Evolutionary conservation across 768 basidiomycete genomes (phyloP).

Genomic region (Strobilomyces confusus): DNA sequence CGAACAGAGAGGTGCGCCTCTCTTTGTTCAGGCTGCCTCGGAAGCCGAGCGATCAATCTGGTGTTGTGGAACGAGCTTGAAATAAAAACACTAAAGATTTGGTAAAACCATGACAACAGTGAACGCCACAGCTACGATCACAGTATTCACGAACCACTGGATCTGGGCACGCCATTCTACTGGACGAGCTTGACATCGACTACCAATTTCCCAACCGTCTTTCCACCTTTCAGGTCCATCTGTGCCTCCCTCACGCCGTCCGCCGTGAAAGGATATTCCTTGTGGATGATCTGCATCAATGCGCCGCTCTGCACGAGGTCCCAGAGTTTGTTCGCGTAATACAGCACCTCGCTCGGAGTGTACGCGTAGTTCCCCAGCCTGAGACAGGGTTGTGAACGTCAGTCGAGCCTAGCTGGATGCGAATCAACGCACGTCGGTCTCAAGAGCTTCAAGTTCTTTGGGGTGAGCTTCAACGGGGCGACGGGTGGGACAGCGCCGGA

Average conservation of each 20-base stretch:
- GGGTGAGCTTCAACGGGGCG: constrained; percentile 62
- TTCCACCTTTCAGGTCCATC: constrained; percentile 68
- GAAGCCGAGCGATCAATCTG: too few relatives aligned
- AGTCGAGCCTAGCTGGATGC: too few relatives aligned
- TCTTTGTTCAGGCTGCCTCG: too few relatives aligned
- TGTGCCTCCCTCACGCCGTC: constrained; percentile 80
- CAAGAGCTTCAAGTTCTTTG: constrained; percentile 78
- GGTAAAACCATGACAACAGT: too few relatives aligned
- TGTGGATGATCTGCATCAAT: constrained; percentile 64
- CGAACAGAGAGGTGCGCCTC: too few relatives aligned
- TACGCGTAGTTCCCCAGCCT: constrained; percentile 71
- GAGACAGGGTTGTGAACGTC: constrained; percentile 12
- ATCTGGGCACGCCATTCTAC: background rate
- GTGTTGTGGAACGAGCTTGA: too few relatives aligned
- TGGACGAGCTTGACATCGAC: constrained; percentile 51
- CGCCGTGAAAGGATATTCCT: constrained; percentile 80
- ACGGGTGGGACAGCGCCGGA: constrained; percentile 82
- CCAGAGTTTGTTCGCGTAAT: constrained; percentile 67
- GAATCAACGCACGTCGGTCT: constrained; percentile 77
- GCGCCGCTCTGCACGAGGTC: constrained; percentile 52
- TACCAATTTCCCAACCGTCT: constrained; percentile 83
- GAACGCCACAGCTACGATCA: too few relatives aligned
- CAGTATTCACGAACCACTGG: background rate
- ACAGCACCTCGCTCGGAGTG: constrained; percentile 66
- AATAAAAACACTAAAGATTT: too few relatives aligned